A percentile compares a stretch with the other conserved stretches of the same genome.
Conservation (phyloP, 2,329 filamentous ascomycete species). For the Remersonia thermophila region DNA sequence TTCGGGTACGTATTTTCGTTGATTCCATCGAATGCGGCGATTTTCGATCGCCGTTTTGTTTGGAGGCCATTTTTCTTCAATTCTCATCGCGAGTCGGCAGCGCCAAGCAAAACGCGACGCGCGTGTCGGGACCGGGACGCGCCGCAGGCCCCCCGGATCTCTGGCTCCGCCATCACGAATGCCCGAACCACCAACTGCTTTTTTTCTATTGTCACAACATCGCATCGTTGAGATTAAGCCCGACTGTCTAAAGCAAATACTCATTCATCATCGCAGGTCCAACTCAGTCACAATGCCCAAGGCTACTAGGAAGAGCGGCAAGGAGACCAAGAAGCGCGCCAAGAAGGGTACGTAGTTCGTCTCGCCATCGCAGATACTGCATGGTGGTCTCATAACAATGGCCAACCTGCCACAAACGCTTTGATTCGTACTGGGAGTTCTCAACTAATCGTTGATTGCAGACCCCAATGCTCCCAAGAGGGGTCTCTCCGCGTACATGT, state of each 20-base stretch:
- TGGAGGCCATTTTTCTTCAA: no score
- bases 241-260: background rate
- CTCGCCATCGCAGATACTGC: background rate
- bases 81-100: slow-evolving; percentile 26
- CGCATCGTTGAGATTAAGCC: background rate
- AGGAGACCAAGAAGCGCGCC: slow-evolving; percentile 42
- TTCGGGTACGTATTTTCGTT: slow-evolving; percentile 26
- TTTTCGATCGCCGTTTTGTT: slow-evolving; percentile 25
- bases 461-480: slow-evolving; percentile 98
- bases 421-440: no score
- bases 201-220: background rate
- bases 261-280: slow-evolving; percentile 1
- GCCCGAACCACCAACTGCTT: no score
- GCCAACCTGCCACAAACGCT: background rate
- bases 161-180: no score
- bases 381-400: no score
- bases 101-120: slow-evolving; percentile 12
- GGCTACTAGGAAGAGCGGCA: slow-evolving; percentile 39
- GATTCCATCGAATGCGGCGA: slow-evolving; percentile 19
- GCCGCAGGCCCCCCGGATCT: background rate
- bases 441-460: slow-evolving; percentile 27
- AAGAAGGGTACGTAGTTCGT: slow-evolving; percentile 42
- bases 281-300: slow-evolving; percentile 43
- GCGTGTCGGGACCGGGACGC: background rate
- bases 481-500: slow-evolving; percentile 99